A percentile compares a stretch with the other conserved stretches of the same genome.
Evolutionary conservation across 805 yeast species (phyloP).

Genomic region (Metschnikowia matae): DNA sequence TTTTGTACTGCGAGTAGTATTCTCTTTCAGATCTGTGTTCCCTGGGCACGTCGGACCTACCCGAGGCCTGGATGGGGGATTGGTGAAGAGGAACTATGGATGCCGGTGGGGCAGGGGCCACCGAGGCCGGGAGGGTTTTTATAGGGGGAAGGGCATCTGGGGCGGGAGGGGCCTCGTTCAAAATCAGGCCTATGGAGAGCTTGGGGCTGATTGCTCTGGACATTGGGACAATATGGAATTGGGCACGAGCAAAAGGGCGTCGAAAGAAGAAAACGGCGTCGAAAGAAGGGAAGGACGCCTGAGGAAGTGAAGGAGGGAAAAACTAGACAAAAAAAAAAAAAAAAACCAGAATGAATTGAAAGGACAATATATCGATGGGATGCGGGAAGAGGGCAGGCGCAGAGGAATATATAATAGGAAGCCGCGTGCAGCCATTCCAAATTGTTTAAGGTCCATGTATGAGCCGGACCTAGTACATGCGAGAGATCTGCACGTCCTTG

Average conservation of each 20-base stretch:
- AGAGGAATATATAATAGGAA: not conserved
- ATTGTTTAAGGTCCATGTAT: not conserved
- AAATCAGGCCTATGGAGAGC: conserved; percentile 10
- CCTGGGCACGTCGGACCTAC: not conserved
- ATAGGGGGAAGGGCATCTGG: not conserved
- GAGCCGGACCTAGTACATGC: not conserved
- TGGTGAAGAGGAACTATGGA: not conserved
- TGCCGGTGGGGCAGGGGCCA: not conserved
- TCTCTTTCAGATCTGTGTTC: not conserved
- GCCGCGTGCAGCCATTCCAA: not conserved
- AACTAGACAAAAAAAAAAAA: too few species aligned
- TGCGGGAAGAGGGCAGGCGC: not conserved
- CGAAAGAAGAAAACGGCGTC: too few species aligned
- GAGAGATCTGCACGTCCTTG: conserved; percentile 3
- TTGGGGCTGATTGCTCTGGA: conserved; percentile 6
- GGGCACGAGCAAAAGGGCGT: not conserved
- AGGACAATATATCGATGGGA: too few species aligned
- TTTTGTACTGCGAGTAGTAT: not conserved
- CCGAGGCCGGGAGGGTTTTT: not conserved
- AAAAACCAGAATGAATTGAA: not conserved
- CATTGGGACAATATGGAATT: not conserved
- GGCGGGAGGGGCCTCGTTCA: conserved; percentile 6
- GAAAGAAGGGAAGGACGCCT: not conserved
- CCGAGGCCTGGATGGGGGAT: not conserved
- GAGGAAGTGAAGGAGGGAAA: too few species aligned